Base-by-base conservation (phyloP, 129 eudicot genomes). In the Lonicera japonica region DNA sequence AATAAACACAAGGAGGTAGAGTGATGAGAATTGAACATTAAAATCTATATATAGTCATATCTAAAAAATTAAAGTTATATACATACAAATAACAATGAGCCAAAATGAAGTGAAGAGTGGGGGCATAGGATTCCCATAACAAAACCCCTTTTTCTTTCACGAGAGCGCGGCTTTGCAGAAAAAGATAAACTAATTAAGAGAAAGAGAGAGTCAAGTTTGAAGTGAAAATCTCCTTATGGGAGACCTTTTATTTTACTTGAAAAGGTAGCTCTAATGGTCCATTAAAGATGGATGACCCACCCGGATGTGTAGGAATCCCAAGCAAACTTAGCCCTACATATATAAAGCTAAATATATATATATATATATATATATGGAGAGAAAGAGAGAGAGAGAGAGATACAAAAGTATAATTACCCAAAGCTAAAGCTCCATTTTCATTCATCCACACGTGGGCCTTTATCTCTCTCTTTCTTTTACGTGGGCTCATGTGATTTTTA, bases 361-460 rank as follows among this genome's bases (percentile, higher is more conserved):
- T n/a, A n/a, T n/a, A n/a, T n/a, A n/a, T n/a, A n/a, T n/a, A n/a
- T n/a, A n/a, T n/a, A n/a, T n/a, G n/a, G n/a, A n/a, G n/a, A n/a
- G n/a, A n/a, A n/a, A n/a, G n/a, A n/a, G n/a, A n/a, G n/a, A n/a
- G n/a, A n/a, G n/a, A 12, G 51, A 45, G 14, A 45, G 1, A 45
- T 45, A 45, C 51, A 45, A 45, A 45, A 15, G n/a, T 10, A 10
- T 45, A 45, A 45, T 15, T 10, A 45, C 51, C 14, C n/a, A n/a
- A n/a, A n/a, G n/a, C n/a, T n/a, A 10, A 39, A 25, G 61, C 55
- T 66, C n/a, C 54, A 13, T 21, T 22, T 43, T 41, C 51, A 25
- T 45, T 47, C 36, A 2, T 29, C 73, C 66, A 24, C 73, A 69
- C 66, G 73, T 69, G 73, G 73, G 73, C 66, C 47, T 65, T 69